Conservation (phyloP, 306 rosid species). For the Corylus avellana region DNA sequence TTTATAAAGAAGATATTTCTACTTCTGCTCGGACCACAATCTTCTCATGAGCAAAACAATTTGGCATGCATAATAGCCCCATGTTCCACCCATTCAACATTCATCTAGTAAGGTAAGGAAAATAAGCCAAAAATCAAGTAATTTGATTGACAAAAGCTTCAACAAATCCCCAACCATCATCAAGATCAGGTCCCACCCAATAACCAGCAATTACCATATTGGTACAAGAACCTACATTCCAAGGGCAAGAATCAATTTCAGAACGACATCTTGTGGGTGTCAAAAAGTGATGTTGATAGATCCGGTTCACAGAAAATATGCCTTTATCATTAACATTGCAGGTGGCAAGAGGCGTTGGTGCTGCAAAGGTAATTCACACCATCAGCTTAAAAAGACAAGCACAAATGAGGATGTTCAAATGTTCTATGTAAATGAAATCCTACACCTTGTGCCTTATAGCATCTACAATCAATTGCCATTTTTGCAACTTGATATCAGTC, state of each 20-base stretch:
- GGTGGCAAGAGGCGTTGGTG: constrained; percentile 35
- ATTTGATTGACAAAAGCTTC: constrained; percentile 68
- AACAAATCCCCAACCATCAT: constrained; percentile 89
- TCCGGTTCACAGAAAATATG: constrained; percentile 32
- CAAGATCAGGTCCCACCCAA: constrained; percentile 94
- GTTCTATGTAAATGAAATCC: constrained; percentile 19
- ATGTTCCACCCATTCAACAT: not conserved
- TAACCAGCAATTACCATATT: constrained; percentile 64
- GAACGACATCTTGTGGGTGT: constrained; percentile 31
- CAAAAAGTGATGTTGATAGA: constrained; percentile 27
- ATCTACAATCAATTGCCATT: not conserved
- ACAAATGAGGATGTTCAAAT: constrained; percentile 10
- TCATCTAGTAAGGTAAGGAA: constrained; percentile 11
- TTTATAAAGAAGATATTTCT: not conserved
- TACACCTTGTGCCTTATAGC: constrained; percentile 15
- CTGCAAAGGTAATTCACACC: constrained; percentile 56
- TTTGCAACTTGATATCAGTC: constrained; percentile 13
- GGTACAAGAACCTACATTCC: constrained; percentile 40
- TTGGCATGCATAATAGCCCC: not conserved
- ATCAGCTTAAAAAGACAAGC: constrained; percentile 26
- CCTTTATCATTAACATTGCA: constrained; percentile 34
- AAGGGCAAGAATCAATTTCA: constrained; percentile 32
- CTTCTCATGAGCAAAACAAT: not conserved
- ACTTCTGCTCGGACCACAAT: not conserved
- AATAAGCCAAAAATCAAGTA: constrained; percentile 36